Evolutionary conservation across 2,329 filamentous ascomycete genomes (phyloP), one percentile per base, ranked within the genome.

Genomic region (Clonostachys byssicola): DNA sequence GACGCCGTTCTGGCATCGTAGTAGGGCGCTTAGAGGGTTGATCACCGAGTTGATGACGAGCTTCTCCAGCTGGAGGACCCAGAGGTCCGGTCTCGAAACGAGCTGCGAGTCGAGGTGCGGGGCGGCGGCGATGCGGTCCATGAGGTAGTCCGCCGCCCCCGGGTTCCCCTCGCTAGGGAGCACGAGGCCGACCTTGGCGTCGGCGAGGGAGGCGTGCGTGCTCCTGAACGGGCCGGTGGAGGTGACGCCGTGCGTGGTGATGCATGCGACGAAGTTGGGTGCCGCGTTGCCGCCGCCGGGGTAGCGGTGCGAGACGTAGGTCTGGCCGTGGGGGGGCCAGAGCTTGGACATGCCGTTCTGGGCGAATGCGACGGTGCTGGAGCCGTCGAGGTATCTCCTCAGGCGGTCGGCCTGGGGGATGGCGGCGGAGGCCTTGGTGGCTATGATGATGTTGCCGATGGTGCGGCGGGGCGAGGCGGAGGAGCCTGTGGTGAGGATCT

Each of bases 321-420:
- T 49, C 5, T 56, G 53, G 4, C 77, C 76, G 44, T 72, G 60
- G 8, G 78, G 78, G 20, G 77, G 77, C 78, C 78, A 81, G 14
- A 80, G 62, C 53, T 72, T 75, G 34, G 88, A 91, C 81, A 96
- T 87, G 42, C 92, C 92, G 57, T 96, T 96, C 57, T 96, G 92
- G 20, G 89, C 70, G 57, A 96, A 88, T 12, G 86, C 75, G n/a
- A 96, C 80, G 0, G 88, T 87, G n/a, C 85, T 89, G 5, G 74
- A 65, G 4, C 69, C 64, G 52, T 82, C 76, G 3, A 84, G 75
- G 45, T 95, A 80, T 2, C 78, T 66, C 7, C 78, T 71, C 13
- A 96, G 65, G 16, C 71, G 61, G 45, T 75, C 73, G 6, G 75
- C 66, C 39, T 88, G 85, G 2, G 76, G 68, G n/a, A 88, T 63